Evolutionary conservation across 208 protist species (phyloP).

Genomic region (Leishmania aethiopica): DNA sequence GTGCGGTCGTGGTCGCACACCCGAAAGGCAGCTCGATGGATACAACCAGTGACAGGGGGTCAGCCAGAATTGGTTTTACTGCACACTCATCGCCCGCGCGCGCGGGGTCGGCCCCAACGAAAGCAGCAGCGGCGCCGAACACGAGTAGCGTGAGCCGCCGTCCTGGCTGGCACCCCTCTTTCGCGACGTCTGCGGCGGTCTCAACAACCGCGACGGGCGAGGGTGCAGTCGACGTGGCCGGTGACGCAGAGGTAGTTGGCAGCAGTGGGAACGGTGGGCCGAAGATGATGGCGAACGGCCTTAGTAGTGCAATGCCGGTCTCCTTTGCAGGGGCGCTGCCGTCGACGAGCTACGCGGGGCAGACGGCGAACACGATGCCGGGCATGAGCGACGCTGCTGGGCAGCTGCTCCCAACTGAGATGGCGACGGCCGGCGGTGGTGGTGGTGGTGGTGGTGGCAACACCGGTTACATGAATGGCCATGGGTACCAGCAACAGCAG

Average conservation of each 20-base stretch:
- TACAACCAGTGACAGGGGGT: not conserved
- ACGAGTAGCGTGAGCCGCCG: constrained; percentile 26
- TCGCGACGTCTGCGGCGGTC: not conserved
- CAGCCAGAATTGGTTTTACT: not conserved
- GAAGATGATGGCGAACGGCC: not conserved
- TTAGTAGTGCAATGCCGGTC: not conserved
- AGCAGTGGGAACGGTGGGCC: not conserved
- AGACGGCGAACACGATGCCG: not conserved
- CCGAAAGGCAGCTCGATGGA: not conserved
- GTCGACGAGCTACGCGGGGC: constrained; percentile 3
- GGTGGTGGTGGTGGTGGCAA: not conserved
- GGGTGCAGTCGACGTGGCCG: not conserved
- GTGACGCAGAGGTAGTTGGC: not conserved
- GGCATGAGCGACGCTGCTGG: not conserved
- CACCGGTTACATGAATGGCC: not conserved
- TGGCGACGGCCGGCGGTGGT: not conserved
- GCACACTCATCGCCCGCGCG: not conserved
- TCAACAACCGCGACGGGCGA: not conserved
- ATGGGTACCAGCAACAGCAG: constrained; percentile 3
- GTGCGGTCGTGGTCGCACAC: not conserved
- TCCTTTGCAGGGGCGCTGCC: not conserved
- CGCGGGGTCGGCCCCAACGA: not conserved
- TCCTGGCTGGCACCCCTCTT: constrained; percentile 30
- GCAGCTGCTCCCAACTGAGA: not conserved
- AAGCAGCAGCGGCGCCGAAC: constrained; percentile 4